Percentiles rank a stretch among this genome's conserved stretches.
These are phyloP conservation scores for Stachybotrys elegans DNA, from an alignment of 2,329 filamentous ascomycete genomes.

Conservation along the genomic window DNA sequence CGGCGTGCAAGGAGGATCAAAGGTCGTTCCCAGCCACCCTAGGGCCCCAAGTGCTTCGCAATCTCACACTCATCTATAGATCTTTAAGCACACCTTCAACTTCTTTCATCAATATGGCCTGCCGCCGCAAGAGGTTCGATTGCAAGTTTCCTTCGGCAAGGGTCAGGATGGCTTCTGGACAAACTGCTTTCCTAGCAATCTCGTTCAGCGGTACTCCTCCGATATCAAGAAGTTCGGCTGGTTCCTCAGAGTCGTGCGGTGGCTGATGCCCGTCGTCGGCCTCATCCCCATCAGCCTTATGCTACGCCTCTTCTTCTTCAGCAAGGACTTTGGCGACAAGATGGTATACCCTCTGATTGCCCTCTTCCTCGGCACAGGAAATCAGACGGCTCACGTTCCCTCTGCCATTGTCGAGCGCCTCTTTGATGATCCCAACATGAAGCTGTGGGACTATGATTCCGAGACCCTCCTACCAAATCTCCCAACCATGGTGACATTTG, in stretches of 20 bases:
- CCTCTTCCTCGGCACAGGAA: slow-evolving; percentile 69
- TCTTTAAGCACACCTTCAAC: slow-evolving; percentile 63
- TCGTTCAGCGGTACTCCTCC: slow-evolving; percentile 48
- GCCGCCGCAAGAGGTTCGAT: slow-evolving; percentile 51
- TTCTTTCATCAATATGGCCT: slow-evolving; percentile 56
- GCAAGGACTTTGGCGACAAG: slow-evolving; percentile 63
- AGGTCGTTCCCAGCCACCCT: slow-evolving; percentile 13
- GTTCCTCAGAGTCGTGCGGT: slow-evolving; percentile 53
- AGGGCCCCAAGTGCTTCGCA: neutral
- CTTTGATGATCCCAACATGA: slow-evolving; percentile 54
- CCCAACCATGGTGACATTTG: slow-evolving; percentile 63
- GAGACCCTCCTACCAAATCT: slow-evolving; percentile 52
- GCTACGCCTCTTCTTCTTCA: slow-evolving; percentile 64
- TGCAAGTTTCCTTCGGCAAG: slow-evolving; percentile 61
- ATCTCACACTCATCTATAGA: slow-evolving; percentile 31
- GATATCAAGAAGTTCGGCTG: slow-evolving; percentile 46
- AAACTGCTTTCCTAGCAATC: slow-evolving; percentile 57
- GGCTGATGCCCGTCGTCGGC: slow-evolving; percentile 55
- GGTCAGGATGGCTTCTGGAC: slow-evolving; percentile 57
- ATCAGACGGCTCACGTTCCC: slow-evolving; percentile 67
- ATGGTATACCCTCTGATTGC: slow-evolving; percentile 69
- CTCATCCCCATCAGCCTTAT: slow-evolving; percentile 60
- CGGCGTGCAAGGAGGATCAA: slow-evolving; percentile 56
- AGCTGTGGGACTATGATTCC: slow-evolving; percentile 53
- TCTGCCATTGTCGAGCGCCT: slow-evolving; percentile 60